A percentile compares a stretch with the other conserved stretches of the same genome.
Evolutionary conservation across 176 grass and related monocot species (phyloP).

Genomic region (Lolium perenne): DNA sequence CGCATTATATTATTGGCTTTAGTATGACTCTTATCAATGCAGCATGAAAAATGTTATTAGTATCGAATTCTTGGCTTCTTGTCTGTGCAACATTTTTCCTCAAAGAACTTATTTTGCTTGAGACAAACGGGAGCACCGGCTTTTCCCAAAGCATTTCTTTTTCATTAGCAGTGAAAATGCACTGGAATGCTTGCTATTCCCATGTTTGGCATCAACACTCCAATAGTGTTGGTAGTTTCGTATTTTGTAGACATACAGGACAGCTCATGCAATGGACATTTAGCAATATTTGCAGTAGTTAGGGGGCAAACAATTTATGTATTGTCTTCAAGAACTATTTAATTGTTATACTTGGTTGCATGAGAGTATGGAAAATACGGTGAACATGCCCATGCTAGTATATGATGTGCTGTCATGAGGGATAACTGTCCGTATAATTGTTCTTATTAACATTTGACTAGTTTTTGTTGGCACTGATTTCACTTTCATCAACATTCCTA

Average conservation of each 20-base stretch:
- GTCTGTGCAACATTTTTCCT: conserved; percentile 24
- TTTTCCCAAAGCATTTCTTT: conserved; percentile 20
- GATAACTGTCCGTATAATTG: background rate
- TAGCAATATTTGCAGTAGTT: conserved; percentile 10
- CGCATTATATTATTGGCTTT: conserved; percentile 8
- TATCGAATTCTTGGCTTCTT: conserved; percentile 32
- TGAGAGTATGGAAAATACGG: background rate
- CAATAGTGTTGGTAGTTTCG: background rate
- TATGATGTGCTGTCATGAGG: conserved; percentile 1
- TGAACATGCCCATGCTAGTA: background rate
- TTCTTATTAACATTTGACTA: background rate
- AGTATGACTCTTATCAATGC: conserved; percentile 3
- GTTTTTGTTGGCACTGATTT: background rate
- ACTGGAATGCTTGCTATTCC: conserved; percentile 5
- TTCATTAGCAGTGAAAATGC: conserved; percentile 2
- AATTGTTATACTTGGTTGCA: background rate
- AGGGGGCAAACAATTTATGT: background rate
- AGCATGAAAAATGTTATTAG: conserved; percentile 6
- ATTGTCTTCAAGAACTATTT: conserved; percentile 12
- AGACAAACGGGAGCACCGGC: background rate
- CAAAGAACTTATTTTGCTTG: background rate
- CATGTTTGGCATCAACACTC: conserved; percentile 13
- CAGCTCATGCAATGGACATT: background rate
- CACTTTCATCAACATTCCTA: background rate
- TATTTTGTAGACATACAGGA: background rate